These are phyloP conservation scores for Lentinus tigrinus DNA, from an alignment of 768 basidiomycete species.

Conservation along the genomic window DNA sequence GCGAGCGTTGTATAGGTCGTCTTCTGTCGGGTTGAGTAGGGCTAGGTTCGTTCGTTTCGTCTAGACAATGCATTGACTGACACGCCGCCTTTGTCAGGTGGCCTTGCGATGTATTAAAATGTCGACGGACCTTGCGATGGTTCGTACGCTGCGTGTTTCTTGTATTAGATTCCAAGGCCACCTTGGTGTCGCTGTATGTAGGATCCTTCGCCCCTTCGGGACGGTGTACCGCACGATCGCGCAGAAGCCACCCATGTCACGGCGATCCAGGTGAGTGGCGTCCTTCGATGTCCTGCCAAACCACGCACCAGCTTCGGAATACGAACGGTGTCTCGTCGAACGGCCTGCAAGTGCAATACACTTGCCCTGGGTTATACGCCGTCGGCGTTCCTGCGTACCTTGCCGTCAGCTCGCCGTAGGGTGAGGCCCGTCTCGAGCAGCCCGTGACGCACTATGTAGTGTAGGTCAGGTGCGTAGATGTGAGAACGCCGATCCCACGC, in stretches of 20 bases:
- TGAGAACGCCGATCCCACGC: background rate
- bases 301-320: too few species aligned
- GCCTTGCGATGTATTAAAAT: constrained; percentile 4
- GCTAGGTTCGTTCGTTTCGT: background rate
- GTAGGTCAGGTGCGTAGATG: background rate
- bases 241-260: background rate
- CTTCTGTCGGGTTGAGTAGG: background rate
- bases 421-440: background rate
- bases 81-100: constrained; percentile 6
- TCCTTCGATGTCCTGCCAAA: too few species aligned
- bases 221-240: background rate
- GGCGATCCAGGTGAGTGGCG: too few species aligned
- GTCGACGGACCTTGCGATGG: constrained; percentile 1
- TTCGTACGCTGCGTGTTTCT: constrained; percentile 1
- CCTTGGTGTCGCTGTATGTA: background rate
- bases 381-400: background rate
- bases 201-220: background rate
- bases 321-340: too few species aligned
- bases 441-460: too few species aligned
- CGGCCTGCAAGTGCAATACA: too few species aligned
- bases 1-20: background rate
- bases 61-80: background rate
- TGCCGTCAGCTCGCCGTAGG: background rate
- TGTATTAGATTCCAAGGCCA: constrained; percentile 17
- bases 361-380: too few species aligned